Evolutionary conservation across 192 early-diverging fungal species (phyloP), one percentile per base, ranked within the genome.

Genomic region (Geosiphon pyriformis): DNA sequence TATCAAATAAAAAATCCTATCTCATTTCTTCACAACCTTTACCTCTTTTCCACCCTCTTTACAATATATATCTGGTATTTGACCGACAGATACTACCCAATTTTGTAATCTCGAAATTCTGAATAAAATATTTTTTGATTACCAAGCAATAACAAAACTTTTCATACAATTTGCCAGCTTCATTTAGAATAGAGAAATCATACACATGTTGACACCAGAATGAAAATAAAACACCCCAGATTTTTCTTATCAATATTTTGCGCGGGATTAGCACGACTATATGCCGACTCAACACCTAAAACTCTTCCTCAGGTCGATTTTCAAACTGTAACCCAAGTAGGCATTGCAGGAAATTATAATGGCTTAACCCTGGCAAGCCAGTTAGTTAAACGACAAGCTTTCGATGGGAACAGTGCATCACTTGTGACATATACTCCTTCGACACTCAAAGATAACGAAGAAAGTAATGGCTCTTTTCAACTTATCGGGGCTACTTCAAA

Each of bases 321-420:
- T 29, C 4, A 42, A 11, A n/a, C 15, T 3, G 2, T 42, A 11
- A 15, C 32, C 18, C 22, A 67, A 57, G 34, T 67, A 46, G 25
- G 46, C 25, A 15, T 47, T 34, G 25, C 35, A 8, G 65, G 65
- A 46, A 51, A 67, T 56, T 67, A 67, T 47, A 57, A 67, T 57
- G 65, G 54, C 4, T 20, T 67, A 56, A 56, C 65, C 4, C 1
- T 18, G 26, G 51, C 20, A 29, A 22, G 32, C 49, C 18, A 6
- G 11, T 8, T 18, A 25, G 17, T 17, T 7, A 15, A 42, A 31
- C n/a, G 2, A 67, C 26, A 67, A 30, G 46, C 7, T 26, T 46
- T 29, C 52, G 37, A 67, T 17, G 26, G 3, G 17, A 17, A 1
- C n/a, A 56, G 29, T 11, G 65, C 34, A 2, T 67, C 65, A 2